phyloP scores from a whole-genome alignment of 2,329 filamentous ascomycete species.

The Sphaerulina populicola region DNA sequence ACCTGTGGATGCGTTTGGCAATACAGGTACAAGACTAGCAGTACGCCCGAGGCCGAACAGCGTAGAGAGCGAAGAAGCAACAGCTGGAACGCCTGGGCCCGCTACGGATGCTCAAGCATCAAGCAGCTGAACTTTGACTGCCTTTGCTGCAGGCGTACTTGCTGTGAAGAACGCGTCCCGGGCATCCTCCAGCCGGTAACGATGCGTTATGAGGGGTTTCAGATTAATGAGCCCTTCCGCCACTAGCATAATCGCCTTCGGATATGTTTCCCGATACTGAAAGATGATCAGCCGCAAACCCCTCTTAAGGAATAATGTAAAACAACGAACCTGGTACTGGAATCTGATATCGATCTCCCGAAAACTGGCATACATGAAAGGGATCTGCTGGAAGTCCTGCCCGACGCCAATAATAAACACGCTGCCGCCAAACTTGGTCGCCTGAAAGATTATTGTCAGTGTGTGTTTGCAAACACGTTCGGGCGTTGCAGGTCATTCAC shows the following conservation, averaged over 20 bases:
- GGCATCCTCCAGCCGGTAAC: slow-evolving; percentile 33
- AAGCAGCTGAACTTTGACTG: slow-evolving; percentile 33
- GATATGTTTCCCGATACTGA: slow-evolving; percentile 35
- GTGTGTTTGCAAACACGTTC: not conserved
- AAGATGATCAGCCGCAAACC: slow-evolving; percentile 1
- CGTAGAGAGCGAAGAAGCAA: not conserved
- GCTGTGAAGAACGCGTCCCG: slow-evolving; percentile 34
- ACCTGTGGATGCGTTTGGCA: not conserved
- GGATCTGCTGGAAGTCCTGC: slow-evolving; percentile 33
- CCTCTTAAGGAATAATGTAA: not conserved
- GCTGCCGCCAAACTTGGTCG: slow-evolving; percentile 31
- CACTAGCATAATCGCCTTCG: slow-evolving; percentile 37
- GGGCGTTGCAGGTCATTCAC: slow-evolving; percentile 18
- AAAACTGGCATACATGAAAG: slow-evolving; percentile 35
- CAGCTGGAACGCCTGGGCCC: not conserved
- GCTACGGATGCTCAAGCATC: slow-evolving; percentile 19
- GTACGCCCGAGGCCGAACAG: no score
- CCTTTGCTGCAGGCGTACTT: slow-evolving; percentile 31
- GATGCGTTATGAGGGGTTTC: slow-evolving; percentile 36
- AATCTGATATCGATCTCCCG: slow-evolving; percentile 36
- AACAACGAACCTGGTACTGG: slow-evolving; percentile 28
- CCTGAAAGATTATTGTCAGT: slow-evolving; percentile 18
- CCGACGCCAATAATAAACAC: slow-evolving; percentile 35
- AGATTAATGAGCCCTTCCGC: slow-evolving; percentile 34
- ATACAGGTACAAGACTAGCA: not conserved